Evolutionary conservation across 2,329 filamentous ascomycete species (phyloP).

Genomic region (Thermothelomyces thermophilus): DNA sequence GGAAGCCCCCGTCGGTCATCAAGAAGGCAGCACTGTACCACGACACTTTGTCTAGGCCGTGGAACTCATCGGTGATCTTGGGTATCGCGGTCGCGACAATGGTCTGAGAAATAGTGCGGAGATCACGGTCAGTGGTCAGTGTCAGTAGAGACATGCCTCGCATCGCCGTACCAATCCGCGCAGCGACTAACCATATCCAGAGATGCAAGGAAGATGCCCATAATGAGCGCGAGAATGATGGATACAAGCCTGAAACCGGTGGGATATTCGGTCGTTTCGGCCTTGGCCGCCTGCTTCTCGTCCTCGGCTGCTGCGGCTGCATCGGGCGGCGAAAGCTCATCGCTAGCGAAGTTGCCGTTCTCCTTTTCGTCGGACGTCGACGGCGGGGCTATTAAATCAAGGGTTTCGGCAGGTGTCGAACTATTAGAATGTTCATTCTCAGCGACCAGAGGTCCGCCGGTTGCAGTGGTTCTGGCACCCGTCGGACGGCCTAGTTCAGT

Average conservation of each 20-base stretch:
- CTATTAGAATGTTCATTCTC: not conserved
- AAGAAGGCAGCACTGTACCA: conserved; percentile 25
- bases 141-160: not conserved
- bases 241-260: conserved; percentile 12
- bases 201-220: conserved; percentile 17
- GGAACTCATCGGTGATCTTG: conserved; percentile 22
- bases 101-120: conserved; percentile 12
- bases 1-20: conserved; percentile 21
- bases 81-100: conserved; percentile 24
- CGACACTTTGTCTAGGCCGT: conserved; percentile 18
- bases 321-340: too few species aligned
- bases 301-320: too few species aligned
- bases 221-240: conserved; percentile 19
- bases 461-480: not conserved
- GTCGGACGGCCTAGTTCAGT: not conserved
- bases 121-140: too few species aligned
- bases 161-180: not conserved
- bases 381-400: not conserved
- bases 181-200: conserved; percentile 14
- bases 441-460: not conserved
- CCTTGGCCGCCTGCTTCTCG: not conserved
- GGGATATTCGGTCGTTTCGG: conserved; percentile 2
- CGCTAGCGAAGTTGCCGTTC: too few species aligned
- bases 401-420: not conserved
- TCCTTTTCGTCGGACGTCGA: not conserved